phyloP scores from a whole-genome alignment of 805 yeast species.

The Ogataea philodendri region DNA sequence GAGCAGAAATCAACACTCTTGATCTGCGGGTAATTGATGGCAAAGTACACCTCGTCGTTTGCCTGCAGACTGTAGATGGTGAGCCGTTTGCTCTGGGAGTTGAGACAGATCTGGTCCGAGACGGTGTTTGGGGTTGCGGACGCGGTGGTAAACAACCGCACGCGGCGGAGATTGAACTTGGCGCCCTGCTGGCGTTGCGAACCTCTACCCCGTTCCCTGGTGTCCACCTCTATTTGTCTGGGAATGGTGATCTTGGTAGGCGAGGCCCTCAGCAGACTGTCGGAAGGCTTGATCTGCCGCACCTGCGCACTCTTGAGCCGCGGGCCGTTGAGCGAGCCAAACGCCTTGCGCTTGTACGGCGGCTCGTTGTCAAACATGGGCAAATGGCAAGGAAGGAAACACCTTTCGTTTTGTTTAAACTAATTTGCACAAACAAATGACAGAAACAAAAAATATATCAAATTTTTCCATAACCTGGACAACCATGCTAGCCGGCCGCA shows the following conservation, averaged over 20 bases:
- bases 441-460: slow-evolving; percentile 6
- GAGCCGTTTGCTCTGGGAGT: slow-evolving; percentile 2
- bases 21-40: slow-evolving; percentile 9
- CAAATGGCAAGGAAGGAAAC: no score
- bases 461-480: slow-evolving; percentile 6
- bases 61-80: slow-evolving; percentile 10
- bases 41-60: slow-evolving; percentile 5
- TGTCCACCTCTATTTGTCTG: slow-evolving; percentile 11
- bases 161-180: slow-evolving; percentile 3
- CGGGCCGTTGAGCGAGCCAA: slow-evolving; percentile 17
- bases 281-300: slow-evolving; percentile 18
- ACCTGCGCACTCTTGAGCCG: slow-evolving; percentile 14
- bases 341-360: slow-evolving; percentile 17
- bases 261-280: slow-evolving; percentile 10
- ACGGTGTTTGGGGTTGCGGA: slow-evolving; percentile 9
- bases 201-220: slow-evolving; percentile 5
- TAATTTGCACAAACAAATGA: slow-evolving; percentile 9
- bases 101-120: slow-evolving; percentile 9
- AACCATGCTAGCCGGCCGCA: slow-evolving; percentile 8
- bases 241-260: slow-evolving; percentile 15
- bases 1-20: slow-evolving; percentile 15
- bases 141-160: slow-evolving; percentile 9
- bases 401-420: slow-evolving; percentile 3
- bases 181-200: not conserved
- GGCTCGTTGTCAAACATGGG: slow-evolving; percentile 17